Evolutionary conservation across 2,329 filamentous ascomycete genomes (phyloP).

Genomic region (Arthroderma sp.): DNA sequence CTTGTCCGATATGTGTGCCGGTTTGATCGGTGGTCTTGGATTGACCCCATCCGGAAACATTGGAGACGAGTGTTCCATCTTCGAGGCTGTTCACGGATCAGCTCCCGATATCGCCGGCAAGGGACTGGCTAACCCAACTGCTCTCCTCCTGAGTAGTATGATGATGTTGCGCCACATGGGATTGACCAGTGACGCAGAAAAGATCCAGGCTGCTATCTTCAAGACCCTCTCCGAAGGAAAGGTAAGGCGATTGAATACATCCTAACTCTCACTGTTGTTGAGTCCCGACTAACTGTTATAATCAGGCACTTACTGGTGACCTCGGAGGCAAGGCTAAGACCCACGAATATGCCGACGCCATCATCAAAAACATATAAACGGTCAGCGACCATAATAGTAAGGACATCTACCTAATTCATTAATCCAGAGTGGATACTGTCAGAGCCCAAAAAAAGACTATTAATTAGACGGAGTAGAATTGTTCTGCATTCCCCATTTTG

Average conservation of each 20-base stretch:
- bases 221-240: conserved; percentile 93
- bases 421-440: neutral
- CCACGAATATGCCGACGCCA: conserved; percentile 80
- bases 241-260: conserved; percentile 33
- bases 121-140: conserved; percentile 92
- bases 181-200: conserved; percentile 66
- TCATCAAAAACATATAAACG: conserved; percentile 55
- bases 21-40: conserved; percentile 93
- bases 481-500: conserved; percentile 1
- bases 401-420: conserved; percentile 2
- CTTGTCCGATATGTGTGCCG: conserved; percentile 98
- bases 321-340: conserved; percentile 95
- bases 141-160: conserved; percentile 85
- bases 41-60: conserved; percentile 98
- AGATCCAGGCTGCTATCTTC: conserved; percentile 92
- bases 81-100: conserved; percentile 97
- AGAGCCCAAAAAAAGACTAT: neutral
- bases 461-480: conserved; percentile 4
- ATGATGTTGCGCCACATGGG: conserved; percentile 99
- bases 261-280: neutral
- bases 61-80: conserved; percentile 97
- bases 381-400: conserved; percentile 8
- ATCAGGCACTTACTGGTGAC: conserved; percentile 72
- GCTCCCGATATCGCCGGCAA: conserved; percentile 95
- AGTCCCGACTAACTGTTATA: neutral